Conservation (phyloP, 805 yeast genomes). For the Wickerhamiella azyma region DNA sequence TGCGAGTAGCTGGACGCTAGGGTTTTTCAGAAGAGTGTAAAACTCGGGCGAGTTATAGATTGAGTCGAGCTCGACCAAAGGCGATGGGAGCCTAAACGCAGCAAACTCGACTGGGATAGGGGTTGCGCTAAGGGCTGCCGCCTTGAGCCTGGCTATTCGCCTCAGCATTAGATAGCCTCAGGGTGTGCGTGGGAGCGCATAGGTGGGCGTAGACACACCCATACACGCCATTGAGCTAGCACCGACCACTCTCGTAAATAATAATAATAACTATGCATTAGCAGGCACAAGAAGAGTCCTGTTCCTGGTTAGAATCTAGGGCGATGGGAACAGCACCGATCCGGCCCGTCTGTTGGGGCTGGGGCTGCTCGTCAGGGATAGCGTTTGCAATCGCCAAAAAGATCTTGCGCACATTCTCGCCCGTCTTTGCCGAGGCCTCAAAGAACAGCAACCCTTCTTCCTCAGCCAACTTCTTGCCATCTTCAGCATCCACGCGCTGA, state of each 20-base stretch:
- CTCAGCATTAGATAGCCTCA: neutral
- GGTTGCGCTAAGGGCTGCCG: neutral
- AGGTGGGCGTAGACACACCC: too few relatives aligned
- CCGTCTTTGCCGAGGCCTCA: slow-evolving; percentile 90
- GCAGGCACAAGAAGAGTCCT: slow-evolving; percentile 6
- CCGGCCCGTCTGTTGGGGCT: slow-evolving; percentile 19
- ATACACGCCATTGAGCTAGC: too few relatives aligned
- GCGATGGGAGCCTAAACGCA: neutral
- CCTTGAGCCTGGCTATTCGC: neutral
- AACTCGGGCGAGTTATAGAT: neutral
- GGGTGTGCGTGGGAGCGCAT: too few relatives aligned
- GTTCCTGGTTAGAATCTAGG: neutral
- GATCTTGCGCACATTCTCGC: slow-evolving; percentile 78
- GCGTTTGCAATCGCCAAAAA: slow-evolving; percentile 79
- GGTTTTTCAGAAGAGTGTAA: neutral
- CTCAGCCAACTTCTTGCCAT: slow-evolving; percentile 75
- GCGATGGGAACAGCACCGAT: slow-evolving; percentile 13
- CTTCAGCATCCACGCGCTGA: slow-evolving; percentile 72
- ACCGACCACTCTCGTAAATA: too few relatives aligned
- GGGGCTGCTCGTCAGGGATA: slow-evolving; percentile 44
- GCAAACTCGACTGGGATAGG: neutral
- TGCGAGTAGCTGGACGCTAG: neutral
- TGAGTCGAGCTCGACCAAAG: neutral
- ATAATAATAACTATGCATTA: neutral
- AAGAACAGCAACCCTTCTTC: slow-evolving; percentile 84